Evolutionary conservation across 2,329 filamentous ascomycete species (phyloP).

Genomic region (Paraphoma sp.): DNA sequence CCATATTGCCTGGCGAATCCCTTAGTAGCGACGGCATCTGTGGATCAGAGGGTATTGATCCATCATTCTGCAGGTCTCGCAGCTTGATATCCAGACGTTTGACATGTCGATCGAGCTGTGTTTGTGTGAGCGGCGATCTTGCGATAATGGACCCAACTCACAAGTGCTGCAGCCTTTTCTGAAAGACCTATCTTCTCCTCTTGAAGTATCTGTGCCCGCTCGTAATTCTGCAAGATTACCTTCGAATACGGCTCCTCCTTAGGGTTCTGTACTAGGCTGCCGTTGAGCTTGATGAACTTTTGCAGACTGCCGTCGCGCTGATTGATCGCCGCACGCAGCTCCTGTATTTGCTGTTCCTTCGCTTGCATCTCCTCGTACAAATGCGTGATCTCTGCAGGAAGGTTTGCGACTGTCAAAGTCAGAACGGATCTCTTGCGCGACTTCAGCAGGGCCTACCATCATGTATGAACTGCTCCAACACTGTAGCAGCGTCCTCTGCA

Average conservation of each 20-base stretch:
- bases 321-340: slow-evolving; percentile 72
- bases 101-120: slow-evolving; percentile 65
- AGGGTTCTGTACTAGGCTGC: slow-evolving; percentile 75
- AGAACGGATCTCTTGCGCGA: slow-evolving; percentile 5
- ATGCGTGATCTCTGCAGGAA: slow-evolving; percentile 83
- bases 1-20: slow-evolving; percentile 56
- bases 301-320: slow-evolving; percentile 78
- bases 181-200: slow-evolving; percentile 76
- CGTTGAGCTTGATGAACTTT: slow-evolving; percentile 80
- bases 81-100: slow-evolving; percentile 69
- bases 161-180: slow-evolving; percentile 67
- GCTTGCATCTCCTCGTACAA: slow-evolving; percentile 83
- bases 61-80: slow-evolving; percentile 64
- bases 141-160: slow-evolving; percentile 48
- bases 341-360: slow-evolving; percentile 76
- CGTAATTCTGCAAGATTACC: slow-evolving; percentile 71
- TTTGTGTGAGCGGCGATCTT: slow-evolving; percentile 15
- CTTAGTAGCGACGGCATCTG: slow-evolving; percentile 65
- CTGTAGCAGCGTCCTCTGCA: slow-evolving; percentile 68
- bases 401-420: slow-evolving; percentile 67
- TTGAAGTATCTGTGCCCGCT: slow-evolving; percentile 72
- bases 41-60: slow-evolving; percentile 65
- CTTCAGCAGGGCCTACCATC: slow-evolving; percentile 56
- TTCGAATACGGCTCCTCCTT: slow-evolving; percentile 74
- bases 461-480: slow-evolving; percentile 80